Conservation (phyloP, 257 asterid species). For the Solanum appendiculatum region DNA sequence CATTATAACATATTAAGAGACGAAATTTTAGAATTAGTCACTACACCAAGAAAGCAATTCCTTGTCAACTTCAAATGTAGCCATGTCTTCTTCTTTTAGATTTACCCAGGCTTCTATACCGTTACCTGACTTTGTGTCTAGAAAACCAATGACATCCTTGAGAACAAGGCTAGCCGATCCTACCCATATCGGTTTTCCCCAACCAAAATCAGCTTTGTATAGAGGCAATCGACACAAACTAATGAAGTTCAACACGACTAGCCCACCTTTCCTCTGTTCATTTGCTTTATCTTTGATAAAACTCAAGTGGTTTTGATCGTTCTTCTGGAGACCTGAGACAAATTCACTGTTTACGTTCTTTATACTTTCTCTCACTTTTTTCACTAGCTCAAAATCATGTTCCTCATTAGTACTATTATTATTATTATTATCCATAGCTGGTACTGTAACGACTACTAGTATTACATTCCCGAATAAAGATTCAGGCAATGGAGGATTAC, state of each 20-base stretch:
- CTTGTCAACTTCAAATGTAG: conserved; percentile 27
- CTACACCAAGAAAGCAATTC: conserved; percentile 10
- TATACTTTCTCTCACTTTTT: neutral
- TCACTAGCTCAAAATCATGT: neutral
- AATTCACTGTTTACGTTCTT: neutral
- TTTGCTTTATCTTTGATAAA: conserved; percentile 6
- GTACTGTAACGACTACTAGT: neutral
- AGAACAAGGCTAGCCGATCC: conserved; percentile 16
- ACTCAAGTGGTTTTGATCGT: conserved; percentile 13
- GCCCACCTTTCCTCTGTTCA: conserved; percentile 7
- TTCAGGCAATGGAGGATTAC: neutral
- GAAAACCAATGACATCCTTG: conserved; percentile 25
- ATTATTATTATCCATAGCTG: neutral
- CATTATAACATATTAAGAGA: neutral
- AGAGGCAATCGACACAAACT: conserved; percentile 46
- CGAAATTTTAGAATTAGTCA: neutral
- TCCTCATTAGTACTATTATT: neutral
- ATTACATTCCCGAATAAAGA: neutral
- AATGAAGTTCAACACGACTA: conserved; percentile 24
- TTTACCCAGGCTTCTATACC: conserved; percentile 38
- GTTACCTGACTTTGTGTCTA: conserved; percentile 21
- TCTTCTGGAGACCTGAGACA: neutral
- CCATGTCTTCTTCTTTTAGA: conserved; percentile 29
- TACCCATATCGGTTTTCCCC: conserved; percentile 34
- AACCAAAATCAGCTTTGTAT: conserved; percentile 12